These are phyloP conservation scores for Chlorella variabilis DNA, from an alignment of 163 green algal genomes.

Conservation along the genomic window DNA sequence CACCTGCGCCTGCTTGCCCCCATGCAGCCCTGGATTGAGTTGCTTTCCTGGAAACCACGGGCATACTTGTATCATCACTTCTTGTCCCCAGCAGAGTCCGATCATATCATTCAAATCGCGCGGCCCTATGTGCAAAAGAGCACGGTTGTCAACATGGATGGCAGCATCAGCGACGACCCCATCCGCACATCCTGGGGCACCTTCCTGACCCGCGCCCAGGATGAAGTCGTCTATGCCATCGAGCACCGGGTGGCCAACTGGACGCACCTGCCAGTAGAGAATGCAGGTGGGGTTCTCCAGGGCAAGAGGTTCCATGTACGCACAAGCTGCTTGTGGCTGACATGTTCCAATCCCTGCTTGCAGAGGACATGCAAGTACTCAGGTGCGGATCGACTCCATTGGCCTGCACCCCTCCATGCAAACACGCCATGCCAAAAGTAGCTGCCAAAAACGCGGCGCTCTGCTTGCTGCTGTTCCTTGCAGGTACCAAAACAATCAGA, in stretches of 20 bases:
- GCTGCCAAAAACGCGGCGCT: too few relatives aligned
- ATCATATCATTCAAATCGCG: conserved; percentile 63
- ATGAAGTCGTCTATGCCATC: conserved; percentile 42
- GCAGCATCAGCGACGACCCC: conserved; percentile 49
- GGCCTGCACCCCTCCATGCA: too few relatives aligned
- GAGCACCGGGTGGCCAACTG: conserved; percentile 68
- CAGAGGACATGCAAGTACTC: conserved; percentile 39
- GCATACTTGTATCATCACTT: conserved; percentile 72
- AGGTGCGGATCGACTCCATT: too few relatives aligned
- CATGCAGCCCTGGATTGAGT: conserved; percentile 45
- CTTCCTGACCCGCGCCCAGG: conserved; percentile 38
- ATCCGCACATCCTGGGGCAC: conserved; percentile 45
- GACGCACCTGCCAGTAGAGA: conserved; percentile 41
- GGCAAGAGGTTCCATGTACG: too few relatives aligned
- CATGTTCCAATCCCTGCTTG: background rate
- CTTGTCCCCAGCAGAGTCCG: conserved; percentile 60
- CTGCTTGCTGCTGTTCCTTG: too few relatives aligned
- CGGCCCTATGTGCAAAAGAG: conserved; percentile 57
- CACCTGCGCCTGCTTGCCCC: too few relatives aligned
- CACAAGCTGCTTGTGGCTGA: background rate
- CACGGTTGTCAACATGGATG: conserved; percentile 60
- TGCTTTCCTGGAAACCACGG: conserved; percentile 58
- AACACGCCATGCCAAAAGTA: too few relatives aligned
- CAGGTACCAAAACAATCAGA: conserved; percentile 31
- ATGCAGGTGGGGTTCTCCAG: conserved; percentile 24